phyloP scores from a whole-genome alignment of 2,329 filamentous ascomycete species.

The Alternaria sp. region DNA sequence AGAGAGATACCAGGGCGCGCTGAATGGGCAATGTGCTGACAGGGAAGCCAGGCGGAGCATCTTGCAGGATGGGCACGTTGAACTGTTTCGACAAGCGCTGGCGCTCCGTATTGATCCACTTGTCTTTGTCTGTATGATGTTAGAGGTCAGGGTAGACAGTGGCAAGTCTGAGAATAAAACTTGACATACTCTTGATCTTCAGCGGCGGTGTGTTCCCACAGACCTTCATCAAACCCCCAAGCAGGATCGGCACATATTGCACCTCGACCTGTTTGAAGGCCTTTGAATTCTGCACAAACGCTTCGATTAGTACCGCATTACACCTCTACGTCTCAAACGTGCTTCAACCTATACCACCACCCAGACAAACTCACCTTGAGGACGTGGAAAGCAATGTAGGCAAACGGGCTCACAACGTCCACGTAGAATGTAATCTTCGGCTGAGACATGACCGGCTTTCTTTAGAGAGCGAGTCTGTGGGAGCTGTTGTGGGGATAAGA shows the following conservation, averaged over 20 bases:
- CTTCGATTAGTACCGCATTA: not conserved
- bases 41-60: slow-evolving; percentile 59
- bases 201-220: slow-evolving; percentile 63
- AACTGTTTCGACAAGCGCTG: slow-evolving; percentile 61
- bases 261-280: slow-evolving; percentile 62
- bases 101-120: slow-evolving; percentile 63
- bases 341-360: not conserved
- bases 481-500: not conserved
- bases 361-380: slow-evolving; percentile 53
- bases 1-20: slow-evolving; percentile 60
- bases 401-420: slow-evolving; percentile 66
- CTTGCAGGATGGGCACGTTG: slow-evolving; percentile 58
- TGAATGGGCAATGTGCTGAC: slow-evolving; percentile 59
- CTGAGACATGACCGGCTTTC: slow-evolving; percentile 47
- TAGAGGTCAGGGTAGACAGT: not conserved
- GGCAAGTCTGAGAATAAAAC: not conserved
- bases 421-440: slow-evolving; percentile 64
- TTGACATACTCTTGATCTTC: slow-evolving; percentile 59
- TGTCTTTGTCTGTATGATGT: slow-evolving; percentile 60
- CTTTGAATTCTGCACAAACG: slow-evolving; percentile 56
- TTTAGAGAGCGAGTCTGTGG: not conserved
- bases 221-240: slow-evolving; percentile 65
- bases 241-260: slow-evolving; percentile 64
- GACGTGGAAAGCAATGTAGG: slow-evolving; percentile 65
- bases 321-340: not conserved